A percentile compares a stretch with the other conserved stretches of the same genome.
Evolutionary conservation across 2,329 filamentous ascomycete species (phyloP).

Genomic region (Didymella lethalis): DNA sequence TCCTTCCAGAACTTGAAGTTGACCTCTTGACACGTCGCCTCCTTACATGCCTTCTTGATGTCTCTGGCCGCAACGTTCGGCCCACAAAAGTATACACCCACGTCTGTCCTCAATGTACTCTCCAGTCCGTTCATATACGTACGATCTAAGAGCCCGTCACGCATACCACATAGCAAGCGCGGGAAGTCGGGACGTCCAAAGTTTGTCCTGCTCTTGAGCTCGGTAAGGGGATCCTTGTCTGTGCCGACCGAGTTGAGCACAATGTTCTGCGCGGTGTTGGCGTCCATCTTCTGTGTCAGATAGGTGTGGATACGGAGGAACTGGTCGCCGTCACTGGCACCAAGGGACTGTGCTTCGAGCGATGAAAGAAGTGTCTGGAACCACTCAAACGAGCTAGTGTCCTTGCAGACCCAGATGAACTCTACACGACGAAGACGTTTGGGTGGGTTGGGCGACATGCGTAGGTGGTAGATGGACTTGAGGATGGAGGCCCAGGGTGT

Average conservation of each 20-base stretch:
- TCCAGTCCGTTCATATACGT: slow-evolving; percentile 86
- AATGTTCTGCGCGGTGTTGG: slow-evolving; percentile 94
- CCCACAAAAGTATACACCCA: slow-evolving; percentile 98
- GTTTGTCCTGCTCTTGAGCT: slow-evolving; percentile 88
- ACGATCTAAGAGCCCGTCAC: slow-evolving; percentile 83
- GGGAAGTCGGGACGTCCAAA: slow-evolving; percentile 93
- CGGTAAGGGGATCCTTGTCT: slow-evolving; percentile 87
- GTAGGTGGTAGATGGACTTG: slow-evolving; percentile 98
- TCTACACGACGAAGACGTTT: slow-evolving; percentile 90
- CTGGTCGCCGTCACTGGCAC: slow-evolving; percentile 70
- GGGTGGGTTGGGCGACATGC: slow-evolving; percentile 87
- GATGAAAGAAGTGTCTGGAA: slow-evolving; percentile 94
- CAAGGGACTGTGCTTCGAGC: slow-evolving; percentile 83
- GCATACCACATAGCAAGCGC: slow-evolving; percentile 81
- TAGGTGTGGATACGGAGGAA: slow-evolving; percentile 99
- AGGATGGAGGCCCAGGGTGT: slow-evolving; percentile 87
- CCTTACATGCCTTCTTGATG: slow-evolving; percentile 82
- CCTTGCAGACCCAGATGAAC: slow-evolving; percentile 98
- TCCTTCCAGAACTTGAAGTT: slow-evolving; percentile 99
- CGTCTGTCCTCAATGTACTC: slow-evolving; percentile 77
- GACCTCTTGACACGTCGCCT: slow-evolving; percentile 77
- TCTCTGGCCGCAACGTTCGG: slow-evolving; percentile 80
- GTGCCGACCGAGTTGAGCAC: slow-evolving; percentile 93
- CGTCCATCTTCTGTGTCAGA: slow-evolving; percentile 90
- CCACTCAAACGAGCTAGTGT: slow-evolving; percentile 97